Base-by-base conservation (phyloP, 2,329 filamentous ascomycete genomes). In the Venturia pyrina region DNA sequence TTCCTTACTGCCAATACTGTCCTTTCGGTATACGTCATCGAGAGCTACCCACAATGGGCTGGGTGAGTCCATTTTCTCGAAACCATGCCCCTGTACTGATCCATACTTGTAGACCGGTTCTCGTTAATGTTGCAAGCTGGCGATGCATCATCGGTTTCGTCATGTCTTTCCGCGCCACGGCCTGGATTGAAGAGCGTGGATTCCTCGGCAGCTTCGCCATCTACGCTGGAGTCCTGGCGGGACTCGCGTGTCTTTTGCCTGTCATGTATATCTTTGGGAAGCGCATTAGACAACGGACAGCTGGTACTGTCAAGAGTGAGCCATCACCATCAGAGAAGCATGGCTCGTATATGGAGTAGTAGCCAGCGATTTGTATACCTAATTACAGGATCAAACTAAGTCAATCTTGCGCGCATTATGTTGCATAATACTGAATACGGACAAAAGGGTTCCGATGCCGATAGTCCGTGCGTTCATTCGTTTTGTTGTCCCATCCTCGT, bases 91-190 rank as follows among this genome's bases (percentile, higher is more conserved):
- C 21, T n/a, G 24, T 63, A 46, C 59, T 63, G 6, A 66, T 61
- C 8, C 17, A 8, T 43, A n/a, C 34, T 21, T 44, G 4, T 37
- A 68, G 65, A 10, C 72, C 72, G 5, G 70, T 71, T 8, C 67
- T 74, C 7, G 72, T 73, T 67, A 74, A 74, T 65, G 71, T 74
- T 53, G 70, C 72, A 13, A 70, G 68, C 21, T 74, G 72, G 67
- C 65, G 72, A 11, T 73, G 72, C 66, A 62, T 74, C 60, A 69
- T 74, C 28, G 72, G 71, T 24, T 74, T 74, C 56, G 68, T 70
- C 41, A 66, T 74, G 37, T 69, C 68, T 19, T 74, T 74, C 67
- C 66, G 67, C 24, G 68, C 69, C 10, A 70, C 69, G 1, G 70
- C 72, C 56, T 74, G 72, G 72, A 68, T 73, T 0, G 68, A 71